These are phyloP conservation scores for Syncephalastrum sp. DNA, from an alignment of 371 early-diverging fungal species.

Conservation along the genomic window DNA sequence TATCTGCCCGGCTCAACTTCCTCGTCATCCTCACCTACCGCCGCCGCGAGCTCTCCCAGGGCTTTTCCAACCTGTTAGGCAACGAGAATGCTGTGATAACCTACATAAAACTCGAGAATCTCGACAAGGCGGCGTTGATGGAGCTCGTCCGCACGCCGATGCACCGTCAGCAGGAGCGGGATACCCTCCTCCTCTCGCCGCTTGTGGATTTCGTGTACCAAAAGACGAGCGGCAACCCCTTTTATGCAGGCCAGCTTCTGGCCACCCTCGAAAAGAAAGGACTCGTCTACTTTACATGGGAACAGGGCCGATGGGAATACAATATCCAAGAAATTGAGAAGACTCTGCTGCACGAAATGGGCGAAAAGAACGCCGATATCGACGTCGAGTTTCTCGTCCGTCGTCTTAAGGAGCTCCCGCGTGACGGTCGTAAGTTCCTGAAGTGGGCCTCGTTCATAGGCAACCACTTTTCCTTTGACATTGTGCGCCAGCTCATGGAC, in stretches of 20 bases:
- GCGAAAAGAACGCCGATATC: conserved; percentile 28
- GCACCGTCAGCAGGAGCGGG: conserved; percentile 42
- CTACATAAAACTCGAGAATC: conserved; percentile 36
- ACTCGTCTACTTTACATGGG: conserved; percentile 47
- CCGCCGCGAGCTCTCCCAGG: conserved; percentile 19
- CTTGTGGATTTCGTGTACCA: conserved; percentile 42
- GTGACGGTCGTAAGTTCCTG: conserved; percentile 43
- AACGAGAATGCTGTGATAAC: conserved; percentile 34
- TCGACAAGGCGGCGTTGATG: conserved; percentile 37
- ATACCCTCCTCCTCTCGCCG: conserved; percentile 28
- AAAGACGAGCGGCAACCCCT: conserved; percentile 44
- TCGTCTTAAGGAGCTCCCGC: conserved; percentile 41
- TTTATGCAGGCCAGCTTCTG: conserved; percentile 40
- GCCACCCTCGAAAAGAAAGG: conserved; percentile 44
- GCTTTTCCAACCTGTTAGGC: conserved; percentile 18
- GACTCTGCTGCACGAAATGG: conserved; percentile 24
- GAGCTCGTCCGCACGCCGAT: conserved; percentile 39
- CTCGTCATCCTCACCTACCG: conserved; percentile 44
- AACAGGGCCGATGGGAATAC: conserved; percentile 49
- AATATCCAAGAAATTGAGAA: conserved; percentile 48
- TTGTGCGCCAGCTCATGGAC: conserved; percentile 40
- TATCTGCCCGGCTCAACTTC: conserved; percentile 37
- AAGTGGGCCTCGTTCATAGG: conserved; percentile 55
- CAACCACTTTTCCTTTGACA: conserved; percentile 43
- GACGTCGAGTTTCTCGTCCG: conserved; percentile 42